These are phyloP conservation scores for Tulasnella calospora DNA, from an alignment of 768 basidiomycete species.

Conservation along the genomic window DNA sequence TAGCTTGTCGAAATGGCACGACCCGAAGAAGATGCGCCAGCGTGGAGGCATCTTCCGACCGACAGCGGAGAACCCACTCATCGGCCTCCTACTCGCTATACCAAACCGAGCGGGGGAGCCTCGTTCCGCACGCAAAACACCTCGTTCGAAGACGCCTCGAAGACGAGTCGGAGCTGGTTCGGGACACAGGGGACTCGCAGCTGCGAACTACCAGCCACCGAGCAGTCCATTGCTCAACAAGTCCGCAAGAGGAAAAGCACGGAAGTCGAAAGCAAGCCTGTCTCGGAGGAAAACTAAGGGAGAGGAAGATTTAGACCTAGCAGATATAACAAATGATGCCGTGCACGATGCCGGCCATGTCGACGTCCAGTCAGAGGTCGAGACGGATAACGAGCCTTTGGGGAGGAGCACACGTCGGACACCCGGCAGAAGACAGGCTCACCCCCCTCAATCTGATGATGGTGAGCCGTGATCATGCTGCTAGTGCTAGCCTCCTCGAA, in stretches of 20 bases:
- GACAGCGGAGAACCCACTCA: constrained; percentile 16
- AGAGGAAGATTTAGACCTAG: background rate
- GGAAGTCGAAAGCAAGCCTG: background rate
- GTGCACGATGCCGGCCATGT: background rate
- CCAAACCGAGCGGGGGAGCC: background rate
- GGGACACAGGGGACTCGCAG: background rate
- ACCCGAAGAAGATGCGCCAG: constrained; percentile 22
- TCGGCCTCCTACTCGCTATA: constrained; percentile 16
- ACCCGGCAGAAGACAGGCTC: background rate
- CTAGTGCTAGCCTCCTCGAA: background rate
- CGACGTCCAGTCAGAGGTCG: background rate
- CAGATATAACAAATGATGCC: background rate
- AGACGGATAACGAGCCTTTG: background rate
- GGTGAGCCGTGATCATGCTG: background rate
- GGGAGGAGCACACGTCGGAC: background rate
- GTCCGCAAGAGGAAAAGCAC: background rate
- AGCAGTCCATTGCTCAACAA: constrained; percentile 5
- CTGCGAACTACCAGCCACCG: background rate
- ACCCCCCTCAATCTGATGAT: background rate
- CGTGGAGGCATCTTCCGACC: constrained; percentile 21
- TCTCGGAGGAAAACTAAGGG: background rate
- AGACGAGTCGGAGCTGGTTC: background rate
- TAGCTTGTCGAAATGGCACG: constrained; percentile 24
- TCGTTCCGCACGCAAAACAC: background rate
- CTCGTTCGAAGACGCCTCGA: background rate